These are phyloP conservation scores for Coniella vitis DNA, from an alignment of 2,329 filamentous ascomycete genomes.

Conservation along the genomic window DNA sequence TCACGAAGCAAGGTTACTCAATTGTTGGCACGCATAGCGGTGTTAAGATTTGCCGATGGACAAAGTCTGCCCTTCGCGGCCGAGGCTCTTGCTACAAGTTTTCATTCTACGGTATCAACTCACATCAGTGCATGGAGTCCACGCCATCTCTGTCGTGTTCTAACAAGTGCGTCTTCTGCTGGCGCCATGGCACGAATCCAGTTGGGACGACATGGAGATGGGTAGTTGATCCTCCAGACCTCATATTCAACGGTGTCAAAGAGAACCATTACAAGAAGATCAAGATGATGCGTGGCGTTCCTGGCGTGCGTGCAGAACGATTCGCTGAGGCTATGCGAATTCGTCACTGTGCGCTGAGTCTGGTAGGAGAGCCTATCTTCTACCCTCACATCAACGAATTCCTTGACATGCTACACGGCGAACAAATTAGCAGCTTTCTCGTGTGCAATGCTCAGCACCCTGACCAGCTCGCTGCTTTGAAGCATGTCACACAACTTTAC, in stretches of 20 bases:
- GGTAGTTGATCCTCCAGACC: slow-evolving; percentile 83
- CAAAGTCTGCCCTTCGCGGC: slow-evolving; percentile 89
- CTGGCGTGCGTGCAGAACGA: slow-evolving; percentile 83
- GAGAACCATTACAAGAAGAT: slow-evolving; percentile 94
- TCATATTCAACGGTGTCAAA: slow-evolving; percentile 88
- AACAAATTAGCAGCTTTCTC: slow-evolving; percentile 87
- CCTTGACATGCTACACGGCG: slow-evolving; percentile 70
- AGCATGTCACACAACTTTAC: slow-evolving; percentile 89
- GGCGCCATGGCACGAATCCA: slow-evolving; percentile 95
- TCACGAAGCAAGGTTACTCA: slow-evolving; percentile 94
- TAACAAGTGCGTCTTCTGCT: slow-evolving; percentile 99
- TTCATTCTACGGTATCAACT: slow-evolving; percentile 94
- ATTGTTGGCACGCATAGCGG: slow-evolving; percentile 94
- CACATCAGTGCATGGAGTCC: slow-evolving; percentile 97
- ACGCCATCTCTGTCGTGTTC: slow-evolving; percentile 92
- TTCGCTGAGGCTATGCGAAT: slow-evolving; percentile 92
- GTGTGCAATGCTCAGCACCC: slow-evolving; percentile 98
- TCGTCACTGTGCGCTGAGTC: slow-evolving; percentile 81
- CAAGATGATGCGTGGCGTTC: slow-evolving; percentile 91
- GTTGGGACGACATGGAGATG: slow-evolving; percentile 96
- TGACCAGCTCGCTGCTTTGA: slow-evolving; percentile 73
- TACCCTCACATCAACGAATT: slow-evolving; percentile 97
- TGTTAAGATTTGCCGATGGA: slow-evolving; percentile 98
- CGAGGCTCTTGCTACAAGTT: slow-evolving; percentile 96
- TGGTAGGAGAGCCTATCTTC: slow-evolving; percentile 98